A percentile compares a stretch with the other conserved stretches of the same genome.
Conservation (phyloP, 257 asterid species). For the Solanum peruvianum region DNA sequence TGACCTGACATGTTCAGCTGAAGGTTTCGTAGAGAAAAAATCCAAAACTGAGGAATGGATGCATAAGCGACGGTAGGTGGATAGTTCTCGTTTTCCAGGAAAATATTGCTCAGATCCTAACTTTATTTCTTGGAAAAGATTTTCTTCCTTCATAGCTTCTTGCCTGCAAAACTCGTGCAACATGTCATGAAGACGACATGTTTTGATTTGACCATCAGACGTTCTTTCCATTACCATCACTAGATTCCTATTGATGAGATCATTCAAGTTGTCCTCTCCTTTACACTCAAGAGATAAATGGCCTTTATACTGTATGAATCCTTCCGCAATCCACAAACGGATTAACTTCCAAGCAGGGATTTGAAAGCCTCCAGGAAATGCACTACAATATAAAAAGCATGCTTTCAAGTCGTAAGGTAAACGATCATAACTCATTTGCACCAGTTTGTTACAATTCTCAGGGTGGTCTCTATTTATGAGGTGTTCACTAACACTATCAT, state of each 20-base stretch:
- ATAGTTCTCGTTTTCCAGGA: constrained; percentile 1
- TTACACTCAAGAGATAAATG: constrained; percentile 21
- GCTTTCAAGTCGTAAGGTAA: constrained; percentile 25
- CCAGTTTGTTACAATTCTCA: background rate
- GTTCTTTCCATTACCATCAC: constrained; percentile 20
- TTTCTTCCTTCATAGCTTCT: constrained; percentile 13
- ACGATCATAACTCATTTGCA: constrained; percentile 29
- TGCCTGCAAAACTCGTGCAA: constrained; percentile 26
- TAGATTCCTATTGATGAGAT: constrained; percentile 34
- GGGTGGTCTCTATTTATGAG: background rate
- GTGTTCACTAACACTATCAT: constrained; percentile 1
- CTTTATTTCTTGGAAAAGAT: constrained; percentile 30
- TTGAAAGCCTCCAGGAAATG: constrained; percentile 26
- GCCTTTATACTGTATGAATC: constrained; percentile 16
- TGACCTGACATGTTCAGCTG: constrained; percentile 21
- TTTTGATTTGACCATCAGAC: constrained; percentile 17
- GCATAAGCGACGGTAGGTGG: constrained; percentile 27
- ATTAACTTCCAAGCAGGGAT: constrained; percentile 22
- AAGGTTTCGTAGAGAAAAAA: constrained; percentile 3
- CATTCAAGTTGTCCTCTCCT: constrained; percentile 25
- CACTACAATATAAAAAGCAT: constrained; percentile 38
- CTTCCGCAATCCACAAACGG: constrained; percentile 43
- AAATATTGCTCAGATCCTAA: background rate
- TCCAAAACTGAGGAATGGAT: constrained; percentile 12
- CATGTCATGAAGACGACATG: constrained; percentile 26